A percentile compares a stretch with the other conserved stretches of the same genome.
phyloP scores from a whole-genome alignment of 2,329 filamentous ascomycete species.

The Colletotrichum sp. region DNA sequence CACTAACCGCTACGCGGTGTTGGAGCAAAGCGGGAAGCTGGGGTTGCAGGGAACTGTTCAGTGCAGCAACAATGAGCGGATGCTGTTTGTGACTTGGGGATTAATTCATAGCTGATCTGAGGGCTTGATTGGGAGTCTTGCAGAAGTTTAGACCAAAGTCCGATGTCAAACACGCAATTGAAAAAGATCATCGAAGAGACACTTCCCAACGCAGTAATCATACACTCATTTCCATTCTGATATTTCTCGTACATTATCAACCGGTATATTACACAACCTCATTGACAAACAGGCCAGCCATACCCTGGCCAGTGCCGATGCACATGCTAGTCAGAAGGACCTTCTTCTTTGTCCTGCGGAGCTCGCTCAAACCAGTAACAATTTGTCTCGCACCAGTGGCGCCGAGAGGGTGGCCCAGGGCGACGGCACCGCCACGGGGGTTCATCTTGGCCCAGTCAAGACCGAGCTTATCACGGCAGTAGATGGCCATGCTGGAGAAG shows the following conservation, averaged over 20 bases:
- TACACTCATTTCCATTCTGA: neutral
- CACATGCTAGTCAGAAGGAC: conserved; percentile 92
- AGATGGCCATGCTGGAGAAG: conserved; percentile 97
- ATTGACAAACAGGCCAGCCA: conserved; percentile 71
- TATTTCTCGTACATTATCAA: neutral
- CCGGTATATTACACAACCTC: conserved; percentile 39
- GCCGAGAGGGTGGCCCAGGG: conserved; percentile 82
- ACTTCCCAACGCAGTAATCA: neutral
- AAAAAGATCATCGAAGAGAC: neutral
- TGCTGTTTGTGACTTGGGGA: conserved; percentile 12
- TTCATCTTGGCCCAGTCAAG: conserved; percentile 81
- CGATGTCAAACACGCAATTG: neutral
- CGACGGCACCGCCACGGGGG: conserved; percentile 80
- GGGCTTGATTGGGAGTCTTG: neutral
- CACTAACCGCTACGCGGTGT: neutral
- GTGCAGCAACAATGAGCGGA: conserved; percentile 11
- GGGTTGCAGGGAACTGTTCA: conserved; percentile 10
- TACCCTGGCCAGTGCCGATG: conserved; percentile 72
- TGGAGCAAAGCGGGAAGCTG: conserved; percentile 8
- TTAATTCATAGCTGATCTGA: conserved; percentile 2
- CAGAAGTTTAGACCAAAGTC: neutral
- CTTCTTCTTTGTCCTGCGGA: conserved; percentile 85
- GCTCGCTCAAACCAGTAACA: conserved; percentile 88
- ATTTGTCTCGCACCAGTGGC: conserved; percentile 81
- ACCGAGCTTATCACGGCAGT: conserved; percentile 78